Percentiles rank a stretch among this genome's conserved stretches.
Evolutionary conservation across 1,139 yeast genomes (phyloP).

Genomic region (Ogataea hybrid): DNA sequence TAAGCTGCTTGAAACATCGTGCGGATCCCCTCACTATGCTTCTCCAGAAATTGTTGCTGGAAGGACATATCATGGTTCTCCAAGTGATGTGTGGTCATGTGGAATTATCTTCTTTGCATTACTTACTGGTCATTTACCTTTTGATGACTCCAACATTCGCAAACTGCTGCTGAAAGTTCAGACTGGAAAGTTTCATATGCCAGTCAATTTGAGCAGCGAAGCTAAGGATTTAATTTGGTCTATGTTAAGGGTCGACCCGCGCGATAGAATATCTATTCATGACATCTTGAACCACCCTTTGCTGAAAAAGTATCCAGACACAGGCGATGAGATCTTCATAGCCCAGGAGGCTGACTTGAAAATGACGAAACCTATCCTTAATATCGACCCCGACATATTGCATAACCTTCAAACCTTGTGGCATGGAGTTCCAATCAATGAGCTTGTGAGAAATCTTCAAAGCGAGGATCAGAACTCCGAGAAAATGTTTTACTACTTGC

Average conservation of each 20-base stretch:
- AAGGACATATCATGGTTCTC: slow-evolving; percentile 77
- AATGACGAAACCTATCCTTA: slow-evolving; percentile 25
- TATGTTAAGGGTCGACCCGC: slow-evolving; percentile 82
- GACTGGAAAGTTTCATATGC: slow-evolving; percentile 73
- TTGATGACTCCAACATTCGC: slow-evolving; percentile 78
- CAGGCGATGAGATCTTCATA: slow-evolving; percentile 29
- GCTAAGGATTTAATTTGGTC: slow-evolving; percentile 68
- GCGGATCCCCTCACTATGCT: slow-evolving; percentile 88
- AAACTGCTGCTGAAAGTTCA: slow-evolving; percentile 70
- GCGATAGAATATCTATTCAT: slow-evolving; percentile 68
- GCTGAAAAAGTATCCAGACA: slow-evolving; percentile 53
- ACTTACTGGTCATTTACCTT: slow-evolving; percentile 75
- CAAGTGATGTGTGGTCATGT: slow-evolving; percentile 85
- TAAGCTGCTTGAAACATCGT: slow-evolving; percentile 69
- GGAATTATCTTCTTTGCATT: slow-evolving; percentile 79
- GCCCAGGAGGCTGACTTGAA: slow-evolving; percentile 37
- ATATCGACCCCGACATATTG: slow-evolving; percentile 61
- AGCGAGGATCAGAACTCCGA: slow-evolving; percentile 64
- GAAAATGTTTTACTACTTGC: slow-evolving; percentile 70
- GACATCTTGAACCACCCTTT: slow-evolving; percentile 78
- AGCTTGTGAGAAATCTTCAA: slow-evolving; percentile 53
- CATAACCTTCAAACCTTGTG: slow-evolving; percentile 70
- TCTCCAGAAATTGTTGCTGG: slow-evolving; percentile 86
- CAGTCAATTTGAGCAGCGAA: slow-evolving; percentile 58
- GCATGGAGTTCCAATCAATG: slow-evolving; percentile 64